A percentile compares a stretch with the other conserved stretches of the same genome.
phyloP scores from a whole-genome alignment of 495 filamentous ascomycete species.

The Polyplosphaeria fusca region DNA sequence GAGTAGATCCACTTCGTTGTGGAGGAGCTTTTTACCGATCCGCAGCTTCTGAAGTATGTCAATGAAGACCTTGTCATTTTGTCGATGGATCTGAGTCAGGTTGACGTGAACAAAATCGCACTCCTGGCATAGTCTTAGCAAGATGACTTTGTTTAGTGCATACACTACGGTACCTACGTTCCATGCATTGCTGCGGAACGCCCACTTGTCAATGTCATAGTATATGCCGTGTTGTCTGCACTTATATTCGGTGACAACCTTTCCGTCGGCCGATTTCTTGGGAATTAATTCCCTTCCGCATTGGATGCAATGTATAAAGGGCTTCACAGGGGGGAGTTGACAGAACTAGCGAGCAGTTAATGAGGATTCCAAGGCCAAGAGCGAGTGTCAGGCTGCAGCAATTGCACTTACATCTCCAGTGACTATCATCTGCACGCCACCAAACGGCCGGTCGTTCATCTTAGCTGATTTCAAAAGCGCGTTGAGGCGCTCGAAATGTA shows the following conservation, averaged over 20 bases:
- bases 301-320: conserved; percentile 39
- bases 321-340: conserved; percentile 45
- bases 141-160: background rate
- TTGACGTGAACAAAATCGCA: conserved; percentile 38
- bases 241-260: background rate
- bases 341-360: no score
- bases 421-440: conserved; percentile 33
- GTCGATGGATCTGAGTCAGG: conserved; percentile 51
- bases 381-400: no score
- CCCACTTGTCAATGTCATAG: conserved; percentile 33
- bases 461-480: conserved; percentile 46
- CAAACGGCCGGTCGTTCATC: conserved; percentile 36
- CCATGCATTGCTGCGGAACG: conserved; percentile 38
- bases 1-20: conserved; percentile 37
- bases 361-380: no score
- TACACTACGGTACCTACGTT: background rate
- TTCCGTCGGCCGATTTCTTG: background rate
- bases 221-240: conserved; percentile 5
- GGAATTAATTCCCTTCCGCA: conserved; percentile 34
- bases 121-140: conserved; percentile 4
- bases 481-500: conserved; percentile 53
- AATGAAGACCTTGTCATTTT: conserved; percentile 49
- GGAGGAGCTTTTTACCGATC: conserved; percentile 41
- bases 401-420: no score
- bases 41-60: conserved; percentile 51